Conservation (phyloP, 768 basidiomycete genomes). For the Trametes cubensis region DNA sequence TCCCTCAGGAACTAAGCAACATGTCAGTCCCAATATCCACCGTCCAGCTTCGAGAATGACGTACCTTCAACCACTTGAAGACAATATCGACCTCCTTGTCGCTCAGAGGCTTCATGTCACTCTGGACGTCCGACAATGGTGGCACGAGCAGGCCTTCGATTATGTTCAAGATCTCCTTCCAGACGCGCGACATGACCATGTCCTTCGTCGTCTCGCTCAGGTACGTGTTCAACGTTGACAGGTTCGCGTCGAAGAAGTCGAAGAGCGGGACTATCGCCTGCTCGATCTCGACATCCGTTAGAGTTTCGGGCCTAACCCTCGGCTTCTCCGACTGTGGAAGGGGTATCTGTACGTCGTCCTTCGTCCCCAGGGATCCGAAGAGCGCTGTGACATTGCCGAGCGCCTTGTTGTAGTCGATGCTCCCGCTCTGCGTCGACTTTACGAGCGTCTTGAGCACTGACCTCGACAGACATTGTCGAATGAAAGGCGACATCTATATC, state of each 20-base stretch:
- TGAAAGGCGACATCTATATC: conserved; percentile 87
- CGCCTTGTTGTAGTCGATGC: conserved; percentile 88
- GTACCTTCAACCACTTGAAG: conserved; percentile 96
- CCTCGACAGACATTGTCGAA: conserved; percentile 83
- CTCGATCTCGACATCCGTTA: conserved; percentile 94
- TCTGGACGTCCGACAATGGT: conserved; percentile 79
- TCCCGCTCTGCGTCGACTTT: conserved; percentile 52
- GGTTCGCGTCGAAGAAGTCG: conserved; percentile 94
- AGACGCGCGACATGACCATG: conserved; percentile 89
- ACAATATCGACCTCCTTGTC: conserved; percentile 98
- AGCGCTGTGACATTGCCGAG: conserved; percentile 80
- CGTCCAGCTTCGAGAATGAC: too few relatives aligned
- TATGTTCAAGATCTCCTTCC: conserved; percentile 92
- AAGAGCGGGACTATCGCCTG: conserved; percentile 88
- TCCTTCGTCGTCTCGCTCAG: conserved; percentile 84
- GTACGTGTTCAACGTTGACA: conserved; percentile 88
- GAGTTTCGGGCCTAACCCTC: conserved; percentile 73
- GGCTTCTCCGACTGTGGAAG: conserved; percentile 76
- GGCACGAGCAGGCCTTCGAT: conserved; percentile 91
- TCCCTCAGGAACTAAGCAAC: conserved; percentile 78
- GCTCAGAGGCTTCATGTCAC: conserved; percentile 88
- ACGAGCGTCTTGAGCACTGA: conserved; percentile 75
- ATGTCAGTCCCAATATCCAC: not conserved
- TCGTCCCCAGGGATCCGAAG: conserved; percentile 72
- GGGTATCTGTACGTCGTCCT: conserved; percentile 75